A percentile compares a stretch with the other conserved stretches of the same genome.
phyloP scores from a whole-genome alignment of 2,329 filamentous ascomycete genomes.

The Trichoderma sp. region DNA sequence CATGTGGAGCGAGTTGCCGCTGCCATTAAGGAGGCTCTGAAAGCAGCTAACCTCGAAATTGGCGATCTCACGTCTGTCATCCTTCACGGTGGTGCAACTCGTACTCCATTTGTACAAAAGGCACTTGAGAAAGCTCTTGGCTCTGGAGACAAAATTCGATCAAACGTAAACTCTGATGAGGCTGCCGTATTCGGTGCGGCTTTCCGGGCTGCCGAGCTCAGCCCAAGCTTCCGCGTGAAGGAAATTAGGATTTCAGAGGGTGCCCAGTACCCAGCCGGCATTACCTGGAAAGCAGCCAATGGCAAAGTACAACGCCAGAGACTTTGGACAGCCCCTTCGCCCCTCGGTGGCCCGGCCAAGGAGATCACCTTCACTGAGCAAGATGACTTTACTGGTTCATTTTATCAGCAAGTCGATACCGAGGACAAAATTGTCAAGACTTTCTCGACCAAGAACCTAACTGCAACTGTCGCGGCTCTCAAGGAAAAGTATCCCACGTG shows the following conservation, averaged over 20 bases:
- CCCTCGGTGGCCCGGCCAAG: slow-evolving; percentile 72
- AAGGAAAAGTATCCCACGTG: slow-evolving; percentile 74
- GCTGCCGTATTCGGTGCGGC: slow-evolving; percentile 93
- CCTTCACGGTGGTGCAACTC: slow-evolving; percentile 83
- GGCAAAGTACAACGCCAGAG: slow-evolving; percentile 74
- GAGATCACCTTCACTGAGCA: slow-evolving; percentile 80
- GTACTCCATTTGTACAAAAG: slow-evolving; percentile 93
- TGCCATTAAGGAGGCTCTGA: slow-evolving; percentile 72
- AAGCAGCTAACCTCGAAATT: slow-evolving; percentile 68
- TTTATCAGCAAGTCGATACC: slow-evolving; percentile 69
- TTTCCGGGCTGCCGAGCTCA: slow-evolving; percentile 89
- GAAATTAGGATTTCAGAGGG: slow-evolving; percentile 85
- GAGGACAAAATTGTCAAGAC: slow-evolving; percentile 61
- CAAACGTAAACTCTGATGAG: slow-evolving; percentile 96
- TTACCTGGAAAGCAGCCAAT: slow-evolving; percentile 70
- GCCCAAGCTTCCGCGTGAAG: slow-evolving; percentile 95
- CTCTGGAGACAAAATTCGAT: slow-evolving; percentile 74
- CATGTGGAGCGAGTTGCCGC: slow-evolving; percentile 66
- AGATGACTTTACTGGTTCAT: slow-evolving; percentile 75
- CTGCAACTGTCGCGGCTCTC: slow-evolving; percentile 73
- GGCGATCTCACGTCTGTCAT: slow-evolving; percentile 84
- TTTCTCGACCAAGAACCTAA: slow-evolving; percentile 81
- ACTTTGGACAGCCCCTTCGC: slow-evolving; percentile 76
- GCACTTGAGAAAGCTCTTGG: slow-evolving; percentile 75
- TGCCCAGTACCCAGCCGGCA: slow-evolving; percentile 67